A percentile compares a stretch with the other conserved stretches of the same genome.
phyloP scores from a whole-genome alignment of 2,329 filamentous ascomycete species.

The Trichophyton equinum region DNA sequence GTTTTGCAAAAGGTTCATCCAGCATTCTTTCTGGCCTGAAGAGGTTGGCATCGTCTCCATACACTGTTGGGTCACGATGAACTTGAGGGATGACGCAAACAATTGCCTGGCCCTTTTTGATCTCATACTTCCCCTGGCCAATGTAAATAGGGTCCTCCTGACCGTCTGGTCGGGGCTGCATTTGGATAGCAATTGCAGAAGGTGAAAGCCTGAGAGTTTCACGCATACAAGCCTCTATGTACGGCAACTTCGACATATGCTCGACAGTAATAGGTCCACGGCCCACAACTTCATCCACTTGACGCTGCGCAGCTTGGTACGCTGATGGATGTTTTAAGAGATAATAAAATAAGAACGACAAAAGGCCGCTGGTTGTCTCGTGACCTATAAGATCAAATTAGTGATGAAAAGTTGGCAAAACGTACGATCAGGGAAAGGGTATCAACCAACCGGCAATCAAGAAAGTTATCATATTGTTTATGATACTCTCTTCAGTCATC shows the following conservation, averaged over 20 bases:
- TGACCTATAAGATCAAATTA: background rate
- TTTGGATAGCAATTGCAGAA: background rate
- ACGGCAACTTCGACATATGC: background rate
- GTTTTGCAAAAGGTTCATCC: background rate
- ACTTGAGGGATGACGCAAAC: background rate
- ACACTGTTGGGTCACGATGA: background rate
- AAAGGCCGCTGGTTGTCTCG: background rate
- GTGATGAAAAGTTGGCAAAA: background rate
- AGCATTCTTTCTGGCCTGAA: background rate
- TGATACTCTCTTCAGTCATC: background rate
- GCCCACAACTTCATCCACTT: slow-evolving; percentile 4
- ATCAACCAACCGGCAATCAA: background rate
- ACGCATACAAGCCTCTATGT: slow-evolving; percentile 1
- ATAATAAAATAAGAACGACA: background rate
- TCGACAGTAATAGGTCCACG: slow-evolving; percentile 1
- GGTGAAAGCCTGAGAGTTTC: background rate
- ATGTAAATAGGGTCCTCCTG: background rate
- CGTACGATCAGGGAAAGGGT: too few species aligned
- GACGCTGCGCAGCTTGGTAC: background rate
- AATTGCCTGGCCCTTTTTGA: background rate
- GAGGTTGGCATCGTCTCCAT: background rate
- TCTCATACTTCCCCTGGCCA: background rate
- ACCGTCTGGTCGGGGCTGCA: background rate
- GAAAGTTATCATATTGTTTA: slow-evolving; percentile 3
- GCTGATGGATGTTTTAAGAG: slow-evolving; percentile 1